These are phyloP conservation scores for Russula vinacea DNA, from an alignment of 768 basidiomycete genomes.

Conservation along the genomic window DNA sequence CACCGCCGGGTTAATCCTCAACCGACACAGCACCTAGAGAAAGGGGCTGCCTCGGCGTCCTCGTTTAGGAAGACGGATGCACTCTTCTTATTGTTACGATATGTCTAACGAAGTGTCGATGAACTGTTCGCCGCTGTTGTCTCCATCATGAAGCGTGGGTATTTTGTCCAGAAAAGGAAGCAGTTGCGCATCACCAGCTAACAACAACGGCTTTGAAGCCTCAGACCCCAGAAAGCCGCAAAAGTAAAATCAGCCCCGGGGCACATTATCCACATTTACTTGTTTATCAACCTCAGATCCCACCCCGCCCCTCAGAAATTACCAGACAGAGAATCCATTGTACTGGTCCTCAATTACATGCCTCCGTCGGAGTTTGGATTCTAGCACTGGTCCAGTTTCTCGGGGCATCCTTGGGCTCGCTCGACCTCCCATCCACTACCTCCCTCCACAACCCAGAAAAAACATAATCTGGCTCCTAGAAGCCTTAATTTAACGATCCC, in stretches of 20 bases:
- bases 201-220: not conserved
- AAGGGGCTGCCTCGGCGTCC: too few relatives aligned
- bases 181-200: slow-evolving; percentile 5
- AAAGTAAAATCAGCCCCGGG: not conserved
- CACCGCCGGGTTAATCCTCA: too few relatives aligned
- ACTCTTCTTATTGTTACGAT: too few relatives aligned
- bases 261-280: not conserved
- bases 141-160: slow-evolving; percentile 1
- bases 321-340: not conserved
- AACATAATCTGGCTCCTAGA: slow-evolving; percentile 2
- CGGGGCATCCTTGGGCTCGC: slow-evolving; percentile 18
- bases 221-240: not conserved
- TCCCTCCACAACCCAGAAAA: slow-evolving; percentile 17
- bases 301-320: not conserved
- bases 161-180: slow-evolving; percentile 13
- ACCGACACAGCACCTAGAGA: too few relatives aligned
- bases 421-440: slow-evolving; percentile 20
- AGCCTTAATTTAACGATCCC: not conserved
- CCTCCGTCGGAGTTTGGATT: slow-evolving; percentile 30
- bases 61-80: too few relatives aligned
- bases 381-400: slow-evolving; percentile 25
- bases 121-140: too few relatives aligned
- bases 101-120: too few relatives aligned
- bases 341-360: slow-evolving; percentile 13
- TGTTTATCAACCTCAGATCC: not conserved